Conservation (phyloP, 1,139 yeast genomes). For the Blastobotrys malaysiensis region DNA sequence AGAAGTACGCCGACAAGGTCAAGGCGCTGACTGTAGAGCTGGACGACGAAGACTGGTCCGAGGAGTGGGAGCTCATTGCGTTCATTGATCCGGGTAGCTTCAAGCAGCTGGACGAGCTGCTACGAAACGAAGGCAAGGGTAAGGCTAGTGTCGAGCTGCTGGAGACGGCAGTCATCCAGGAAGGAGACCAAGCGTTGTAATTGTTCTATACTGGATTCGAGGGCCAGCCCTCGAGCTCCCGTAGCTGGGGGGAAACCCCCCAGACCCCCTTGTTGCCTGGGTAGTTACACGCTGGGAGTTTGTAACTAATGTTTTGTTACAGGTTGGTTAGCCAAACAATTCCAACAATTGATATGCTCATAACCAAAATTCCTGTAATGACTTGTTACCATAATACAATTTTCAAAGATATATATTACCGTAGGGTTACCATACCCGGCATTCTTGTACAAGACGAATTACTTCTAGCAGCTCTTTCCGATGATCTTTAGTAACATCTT, state of each 20-base stretch:
- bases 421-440: slow-evolving; percentile 30
- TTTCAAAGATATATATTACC: too few relatives aligned
- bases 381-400: too few relatives aligned
- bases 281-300: too few relatives aligned
- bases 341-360: too few relatives aligned
- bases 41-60: slow-evolving; percentile 47
- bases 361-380: too few relatives aligned
- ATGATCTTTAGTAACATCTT: slow-evolving; percentile 24
- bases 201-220: too few relatives aligned
- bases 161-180: slow-evolving; percentile 83
- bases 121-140: slow-evolving; percentile 49
- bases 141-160: slow-evolving; percentile 73
- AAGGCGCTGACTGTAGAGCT: slow-evolving; percentile 48
- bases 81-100: slow-evolving; percentile 87
- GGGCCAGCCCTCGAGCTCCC: too few relatives aligned
- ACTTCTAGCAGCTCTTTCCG: slow-evolving; percentile 32
- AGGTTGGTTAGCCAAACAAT: too few relatives aligned
- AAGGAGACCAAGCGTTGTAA: slow-evolving; percentile 39
- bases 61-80: slow-evolving; percentile 58
- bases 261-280: too few relatives aligned
- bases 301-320: too few relatives aligned
- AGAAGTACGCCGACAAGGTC: slow-evolving; percentile 46
- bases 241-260: too few relatives aligned
- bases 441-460: slow-evolving; percentile 30
- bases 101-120: slow-evolving; percentile 58